Percentiles rank a stretch among this genome's conserved stretches.
These are phyloP conservation scores for Microbotryum intermedium DNA, from an alignment of 1,284 basidiomycete genomes.

Conservation along the genomic window DNA sequence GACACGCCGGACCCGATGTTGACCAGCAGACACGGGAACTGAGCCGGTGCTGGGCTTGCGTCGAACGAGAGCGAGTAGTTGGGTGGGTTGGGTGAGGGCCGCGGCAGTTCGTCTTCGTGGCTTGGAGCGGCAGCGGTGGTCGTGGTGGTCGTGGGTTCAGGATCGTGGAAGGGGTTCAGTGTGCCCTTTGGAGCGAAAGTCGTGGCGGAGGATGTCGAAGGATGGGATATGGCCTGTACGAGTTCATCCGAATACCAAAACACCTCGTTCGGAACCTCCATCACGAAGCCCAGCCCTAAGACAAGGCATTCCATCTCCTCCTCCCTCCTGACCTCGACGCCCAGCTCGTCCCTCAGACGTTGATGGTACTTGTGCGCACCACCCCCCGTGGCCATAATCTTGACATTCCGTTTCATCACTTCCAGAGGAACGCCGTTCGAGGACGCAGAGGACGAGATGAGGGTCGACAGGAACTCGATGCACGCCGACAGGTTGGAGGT, in stretches of 20 bases:
- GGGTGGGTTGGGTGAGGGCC: constrained; percentile 87
- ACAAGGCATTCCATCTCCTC: constrained; percentile 99
- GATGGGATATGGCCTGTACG: constrained; percentile 73
- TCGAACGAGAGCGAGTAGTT: constrained; percentile 81
- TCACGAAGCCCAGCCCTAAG: constrained; percentile 92
- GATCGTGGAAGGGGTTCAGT: constrained; percentile 11
- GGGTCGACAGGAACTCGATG: constrained; percentile 74
- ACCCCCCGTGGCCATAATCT: constrained; percentile 96
- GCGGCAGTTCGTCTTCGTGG: constrained; percentile 51
- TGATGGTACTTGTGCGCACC: constrained; percentile 93
- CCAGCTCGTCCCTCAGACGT: constrained; percentile 62
- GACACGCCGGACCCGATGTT: constrained; percentile 98
- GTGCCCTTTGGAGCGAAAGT: constrained; percentile 12
- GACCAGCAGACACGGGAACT: constrained; percentile 90
- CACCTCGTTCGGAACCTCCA: constrained; percentile 92
- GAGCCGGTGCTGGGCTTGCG: constrained; percentile 51
- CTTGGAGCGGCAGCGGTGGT: neutral
- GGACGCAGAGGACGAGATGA: constrained; percentile 77
- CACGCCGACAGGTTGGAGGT: constrained; percentile 80
- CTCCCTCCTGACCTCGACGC: constrained; percentile 66
- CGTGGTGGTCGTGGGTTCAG: constrained; percentile 23
- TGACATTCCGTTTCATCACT: constrained; percentile 86
- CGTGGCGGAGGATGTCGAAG: constrained; percentile 31
- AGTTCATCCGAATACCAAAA: constrained; percentile 99
- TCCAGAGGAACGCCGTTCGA: constrained; percentile 82